These are phyloP conservation scores for Pharus latifolius DNA, from an alignment of 176 grass and related monocot species.

Conservation along the genomic window DNA sequence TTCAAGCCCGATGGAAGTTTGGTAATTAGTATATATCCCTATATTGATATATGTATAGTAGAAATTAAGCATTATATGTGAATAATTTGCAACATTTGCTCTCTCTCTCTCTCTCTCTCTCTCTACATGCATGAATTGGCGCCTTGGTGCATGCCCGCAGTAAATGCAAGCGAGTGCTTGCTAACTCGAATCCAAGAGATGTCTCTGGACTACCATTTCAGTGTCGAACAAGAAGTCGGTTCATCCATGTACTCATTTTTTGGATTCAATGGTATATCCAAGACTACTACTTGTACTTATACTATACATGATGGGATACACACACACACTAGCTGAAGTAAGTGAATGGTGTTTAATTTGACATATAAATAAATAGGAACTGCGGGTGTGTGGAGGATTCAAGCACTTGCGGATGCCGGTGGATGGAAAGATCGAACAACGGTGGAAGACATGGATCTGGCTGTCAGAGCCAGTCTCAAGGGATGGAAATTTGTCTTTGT, in stretches of 20 bases:
- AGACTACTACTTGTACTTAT: background rate
- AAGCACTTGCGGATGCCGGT: slow-evolving; percentile 53
- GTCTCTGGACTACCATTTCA: slow-evolving; percentile 91
- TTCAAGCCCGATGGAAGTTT: slow-evolving; percentile 74
- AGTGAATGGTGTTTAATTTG: too few relatives aligned
- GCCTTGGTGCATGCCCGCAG: background rate
- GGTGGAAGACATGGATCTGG: slow-evolving; percentile 93
- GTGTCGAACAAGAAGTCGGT: slow-evolving; percentile 73
- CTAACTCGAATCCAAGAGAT: slow-evolving; percentile 85
- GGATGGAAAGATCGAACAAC: slow-evolving; percentile 93
- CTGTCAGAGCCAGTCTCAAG: slow-evolving; percentile 57
- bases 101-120: too few relatives aligned
- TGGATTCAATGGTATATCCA: slow-evolving; percentile 77
- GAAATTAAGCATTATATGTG: too few relatives aligned
- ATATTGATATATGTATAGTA: too few relatives aligned
- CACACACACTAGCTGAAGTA: too few relatives aligned
- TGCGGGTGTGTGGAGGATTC: slow-evolving; percentile 59
- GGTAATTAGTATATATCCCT: slow-evolving; percentile 24
- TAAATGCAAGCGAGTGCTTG: slow-evolving; percentile 70
- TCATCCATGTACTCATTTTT: slow-evolving; percentile 75
- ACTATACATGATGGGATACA: background rate
- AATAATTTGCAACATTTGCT: too few relatives aligned
- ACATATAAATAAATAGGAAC: too few relatives aligned
- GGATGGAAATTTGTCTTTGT: slow-evolving; percentile 76
- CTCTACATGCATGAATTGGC: background rate